Base-by-base conservation (phyloP, 352 stramenopile species). In the Phytophthora kernoviae region DNA sequence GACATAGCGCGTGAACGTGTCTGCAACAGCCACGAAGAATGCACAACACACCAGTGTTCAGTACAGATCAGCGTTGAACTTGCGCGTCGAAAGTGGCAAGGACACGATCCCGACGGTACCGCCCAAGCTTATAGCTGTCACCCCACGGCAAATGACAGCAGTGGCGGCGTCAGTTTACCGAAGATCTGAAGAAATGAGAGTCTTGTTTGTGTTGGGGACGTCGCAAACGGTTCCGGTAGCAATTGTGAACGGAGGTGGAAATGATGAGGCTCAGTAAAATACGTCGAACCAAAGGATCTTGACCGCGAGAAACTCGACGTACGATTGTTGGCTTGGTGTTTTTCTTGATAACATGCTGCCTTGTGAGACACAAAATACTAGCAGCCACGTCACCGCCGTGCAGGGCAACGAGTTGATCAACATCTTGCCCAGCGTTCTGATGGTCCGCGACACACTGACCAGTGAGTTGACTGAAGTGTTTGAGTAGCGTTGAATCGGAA, bases 271-370 rank as follows among this genome's bases (percentile, higher is more conserved):
- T 44, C 36, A 48, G 40, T 57, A 64, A 18, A 57, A 56, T 11
- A 17, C 30, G 22, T 64, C 56, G 15, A 58, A 64, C 56, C 56
- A 64, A 27, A 33, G 2, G 15, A 58, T 58, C 17, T 64, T 64
- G 9, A 58, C 47, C 12, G 17, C 21, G 10, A 58, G 45, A 18
- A 57, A 58, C 18, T 58, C 56, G 7, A 49, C 15, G n/a, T 58
- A 64, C 17, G 39, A 41, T 14, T 64, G 56, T 5, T 58, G 9
- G 14, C 12, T 33, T 33, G 56, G 56, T 27, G 46, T 3, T 1
- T 7, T 7, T 34, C 30, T 32, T 11, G 46, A 64, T 4, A 58
- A 21, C 11, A 64, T n/a, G 9, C 52, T 53, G 0, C 47, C 56
- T 11, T 48, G 40, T 12, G 46, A 34, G 20, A 64, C 30, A 33